These are phyloP conservation scores for Ogataea thermomethanolica DNA, from an alignment of 805 yeast genomes.

Conservation along the genomic window DNA sequence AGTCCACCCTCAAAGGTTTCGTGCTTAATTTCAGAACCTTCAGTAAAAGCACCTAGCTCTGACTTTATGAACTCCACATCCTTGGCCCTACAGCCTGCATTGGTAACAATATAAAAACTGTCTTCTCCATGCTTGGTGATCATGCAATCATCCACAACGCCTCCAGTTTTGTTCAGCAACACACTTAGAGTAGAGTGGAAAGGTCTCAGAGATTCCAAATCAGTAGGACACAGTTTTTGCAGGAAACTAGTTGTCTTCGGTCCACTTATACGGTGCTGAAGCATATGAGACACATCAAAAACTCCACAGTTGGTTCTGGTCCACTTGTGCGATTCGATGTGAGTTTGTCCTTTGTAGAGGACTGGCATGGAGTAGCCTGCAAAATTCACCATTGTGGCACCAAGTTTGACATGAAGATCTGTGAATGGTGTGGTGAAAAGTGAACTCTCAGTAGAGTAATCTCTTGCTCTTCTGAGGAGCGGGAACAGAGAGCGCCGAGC, in stretches of 20 bases:
- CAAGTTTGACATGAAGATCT: slow-evolving; percentile 70
- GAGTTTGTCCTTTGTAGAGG: slow-evolving; percentile 76
- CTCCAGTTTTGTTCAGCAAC: slow-evolving; percentile 63
- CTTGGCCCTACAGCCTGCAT: slow-evolving; percentile 90
- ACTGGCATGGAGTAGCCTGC: slow-evolving; percentile 98
- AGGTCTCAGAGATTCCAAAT: slow-evolving; percentile 52
- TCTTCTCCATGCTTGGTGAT: slow-evolving; percentile 80
- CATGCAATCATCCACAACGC: slow-evolving; percentile 91
- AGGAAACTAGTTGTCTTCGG: slow-evolving; percentile 61
- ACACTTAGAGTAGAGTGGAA: slow-evolving; percentile 75
- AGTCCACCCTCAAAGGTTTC: slow-evolving; percentile 66
- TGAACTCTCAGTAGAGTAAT: slow-evolving; percentile 22
- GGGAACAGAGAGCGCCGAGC: neutral
- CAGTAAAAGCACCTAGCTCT: slow-evolving; percentile 41
- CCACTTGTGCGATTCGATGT: slow-evolving; percentile 93
- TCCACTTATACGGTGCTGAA: slow-evolving; percentile 81
- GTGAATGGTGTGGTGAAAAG: slow-evolving; percentile 70
- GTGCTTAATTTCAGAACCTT: slow-evolving; percentile 27
- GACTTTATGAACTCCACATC: slow-evolving; percentile 62
- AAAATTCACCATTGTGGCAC: slow-evolving; percentile 91
- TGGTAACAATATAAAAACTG: slow-evolving; percentile 81
- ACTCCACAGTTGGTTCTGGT: slow-evolving; percentile 83
- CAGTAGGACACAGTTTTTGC: slow-evolving; percentile 86
- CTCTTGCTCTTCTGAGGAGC: neutral
- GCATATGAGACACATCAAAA: slow-evolving; percentile 97